Evolutionary conservation across 2,329 filamentous ascomycete species (phyloP), one percentile per base, ranked within the genome.

Genomic region (Nemania sp.): DNA sequence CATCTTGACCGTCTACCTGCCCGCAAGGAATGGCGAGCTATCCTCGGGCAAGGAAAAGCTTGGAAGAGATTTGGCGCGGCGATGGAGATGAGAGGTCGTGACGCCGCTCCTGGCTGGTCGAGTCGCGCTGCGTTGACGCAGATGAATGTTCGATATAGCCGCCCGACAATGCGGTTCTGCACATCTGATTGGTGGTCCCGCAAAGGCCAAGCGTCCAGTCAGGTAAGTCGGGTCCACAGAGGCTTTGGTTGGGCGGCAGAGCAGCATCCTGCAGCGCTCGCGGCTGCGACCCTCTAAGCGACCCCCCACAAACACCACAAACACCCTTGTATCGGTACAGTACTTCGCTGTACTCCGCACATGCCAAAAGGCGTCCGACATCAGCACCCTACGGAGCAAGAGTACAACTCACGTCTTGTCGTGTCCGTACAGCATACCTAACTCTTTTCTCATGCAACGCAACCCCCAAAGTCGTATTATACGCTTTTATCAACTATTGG

Each of bases 91-190:
- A 75, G 72, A 75, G 72, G 73, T 68, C 56, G 66, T 70, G 72
- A 68, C 62, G 54, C 63, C 59, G 74, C 68, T 62, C 69, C 70
- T 77, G 73, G 73, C 63, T 77, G 73, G 75, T 75, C 5, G 38
- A 18, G 13, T 41, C 38, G 38, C 11, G 15, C 15, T 5, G 60
- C 66, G 61, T 72, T 71, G 73, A 74, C 24, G 72, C 71, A 75
- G 72, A 73, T 73, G 73, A 73, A 68, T 54, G 75, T 76, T 74
- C 72, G 75, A 76, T 67, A 71, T 78, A 78, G 75, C 72, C 76
- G 76, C 76, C 74, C 66, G 71, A 60, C 64, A 60, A 59, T 47
- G 52, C 62, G 15, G 66, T 64, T 49, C 47, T 24, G 64, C 59
- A 8, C 27, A 20, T 57, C 57, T 67, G 47, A 77, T 77, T 77